A percentile compares a stretch with the other conserved stretches of the same genome.
phyloP scores from a whole-genome alignment of 768 basidiomycete species.

The Austroboletus eburneus region DNA sequence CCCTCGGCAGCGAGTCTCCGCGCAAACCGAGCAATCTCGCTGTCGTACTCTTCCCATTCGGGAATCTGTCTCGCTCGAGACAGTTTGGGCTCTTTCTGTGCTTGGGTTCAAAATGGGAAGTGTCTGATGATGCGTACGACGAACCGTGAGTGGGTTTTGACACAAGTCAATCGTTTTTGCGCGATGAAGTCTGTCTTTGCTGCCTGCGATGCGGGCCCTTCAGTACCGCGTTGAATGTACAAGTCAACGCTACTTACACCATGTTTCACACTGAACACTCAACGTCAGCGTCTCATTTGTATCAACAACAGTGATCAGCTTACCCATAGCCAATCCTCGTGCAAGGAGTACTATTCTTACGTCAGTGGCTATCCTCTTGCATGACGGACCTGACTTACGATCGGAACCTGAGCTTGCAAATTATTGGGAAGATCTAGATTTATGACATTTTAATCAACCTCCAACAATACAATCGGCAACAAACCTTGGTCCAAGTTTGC shows the following conservation, averaged over 20 bases:
- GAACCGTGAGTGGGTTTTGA: conserved; percentile 90
- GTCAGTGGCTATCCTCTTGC: conserved; percentile 1
- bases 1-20: conserved; percentile 67
- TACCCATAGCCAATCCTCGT: conserved; percentile 96
- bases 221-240: background rate
- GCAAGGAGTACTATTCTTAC: conserved; percentile 65
- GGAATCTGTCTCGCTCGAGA: conserved; percentile 91
- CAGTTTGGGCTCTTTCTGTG: conserved; percentile 95
- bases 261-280: conserved; percentile 83
- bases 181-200: conserved; percentile 74
- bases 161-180: conserved; percentile 94
- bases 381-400: conserved; percentile 54
- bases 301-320: conserved; percentile 19
- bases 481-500: conserved; percentile 93
- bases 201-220: conserved; percentile 42
- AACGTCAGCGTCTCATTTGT: conserved; percentile 4
- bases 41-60: conserved; percentile 95
- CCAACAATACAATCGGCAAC: background rate
- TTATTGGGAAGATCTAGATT: conserved; percentile 89
- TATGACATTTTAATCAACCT: background rate
- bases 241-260: conserved; percentile 61
- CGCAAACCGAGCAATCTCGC: conserved; percentile 83
- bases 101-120: background rate
- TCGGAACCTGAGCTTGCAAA: conserved; percentile 87
- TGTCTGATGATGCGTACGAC: conserved; percentile 19